Percentiles rank a stretch among this genome's conserved stretches.
Conservation (phyloP, 169 alveolate species). For the Plasmodium billcollinsi region DNA sequence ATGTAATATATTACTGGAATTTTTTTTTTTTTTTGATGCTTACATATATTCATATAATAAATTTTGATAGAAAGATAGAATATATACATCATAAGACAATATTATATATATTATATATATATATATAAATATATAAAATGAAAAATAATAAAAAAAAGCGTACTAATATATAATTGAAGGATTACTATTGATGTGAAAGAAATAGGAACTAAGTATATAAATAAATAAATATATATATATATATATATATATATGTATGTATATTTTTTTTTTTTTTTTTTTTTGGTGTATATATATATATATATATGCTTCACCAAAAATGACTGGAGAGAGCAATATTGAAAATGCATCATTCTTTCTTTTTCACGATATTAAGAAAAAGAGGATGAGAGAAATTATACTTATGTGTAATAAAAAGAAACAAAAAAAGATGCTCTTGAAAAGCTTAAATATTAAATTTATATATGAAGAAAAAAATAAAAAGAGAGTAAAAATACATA, state of each 20-base stretch:
- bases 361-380: slow-evolving; percentile 27
- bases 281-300: not conserved
- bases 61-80: too few relatives aligned
- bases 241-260: not conserved
- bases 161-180: not conserved
- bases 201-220: not conserved
- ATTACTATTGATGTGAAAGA: not conserved
- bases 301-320: not conserved
- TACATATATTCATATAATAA: too few relatives aligned
- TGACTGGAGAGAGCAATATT: not conserved
- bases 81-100: too few relatives aligned
- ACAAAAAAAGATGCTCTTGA: slow-evolving; percentile 14
- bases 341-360: not conserved
- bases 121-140: not conserved
- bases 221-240: not conserved
- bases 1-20: too few relatives aligned
- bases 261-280: too few relatives aligned
- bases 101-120: too few relatives aligned
- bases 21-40: too few relatives aligned
- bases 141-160: not conserved
- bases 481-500: not conserved
- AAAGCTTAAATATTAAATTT: slow-evolving; percentile 32
- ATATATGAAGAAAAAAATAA: not conserved
- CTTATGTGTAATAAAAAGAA: slow-evolving; percentile 21
- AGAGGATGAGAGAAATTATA: slow-evolving; percentile 61